These are phyloP conservation scores for Agrostemma githago DNA, from an alignment of 148 eudicot species.

Conservation along the genomic window DNA sequence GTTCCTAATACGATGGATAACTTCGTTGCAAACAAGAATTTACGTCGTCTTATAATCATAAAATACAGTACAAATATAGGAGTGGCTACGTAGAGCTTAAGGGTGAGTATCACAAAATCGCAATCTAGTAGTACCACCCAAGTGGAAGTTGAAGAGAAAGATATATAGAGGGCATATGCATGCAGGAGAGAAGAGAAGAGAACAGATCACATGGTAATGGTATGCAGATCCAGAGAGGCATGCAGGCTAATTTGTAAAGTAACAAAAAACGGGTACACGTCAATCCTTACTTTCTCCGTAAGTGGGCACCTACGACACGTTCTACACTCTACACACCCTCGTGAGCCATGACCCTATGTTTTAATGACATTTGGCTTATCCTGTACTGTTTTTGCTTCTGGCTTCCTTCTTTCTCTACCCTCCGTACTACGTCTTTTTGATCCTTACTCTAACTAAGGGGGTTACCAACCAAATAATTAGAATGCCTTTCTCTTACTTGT, in stretches of 20 bases:
- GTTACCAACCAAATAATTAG: constrained; percentile 1
- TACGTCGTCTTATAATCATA: background rate
- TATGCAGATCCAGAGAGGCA: background rate
- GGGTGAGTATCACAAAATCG: background rate
- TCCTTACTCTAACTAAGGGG: background rate
- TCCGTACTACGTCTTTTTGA: constrained; percentile 19
- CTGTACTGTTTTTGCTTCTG: background rate
- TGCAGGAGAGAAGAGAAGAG: background rate
- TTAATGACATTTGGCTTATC: constrained; percentile 20
- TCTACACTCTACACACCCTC: constrained; percentile 1
- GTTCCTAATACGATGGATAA: too few species aligned
- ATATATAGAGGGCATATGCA: background rate
- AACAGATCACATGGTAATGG: constrained; percentile 20
- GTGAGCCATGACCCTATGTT: constrained; percentile 15
- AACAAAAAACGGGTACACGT: constrained; percentile 20
- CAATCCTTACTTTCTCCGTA: constrained; percentile 17
- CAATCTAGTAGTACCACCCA: background rate
- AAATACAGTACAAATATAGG: background rate
- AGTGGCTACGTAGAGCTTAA: background rate
- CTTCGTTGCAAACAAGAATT: too few species aligned
- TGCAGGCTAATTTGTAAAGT: constrained; percentile 20
- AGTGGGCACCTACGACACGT: constrained; percentile 21
- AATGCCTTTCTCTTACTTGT: background rate
- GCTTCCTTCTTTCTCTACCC: background rate
- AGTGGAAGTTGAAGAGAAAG: constrained; percentile 22